These are phyloP conservation scores for Thelonectria rubi DNA, from an alignment of 2,329 filamentous ascomycete species.

Conservation along the genomic window DNA sequence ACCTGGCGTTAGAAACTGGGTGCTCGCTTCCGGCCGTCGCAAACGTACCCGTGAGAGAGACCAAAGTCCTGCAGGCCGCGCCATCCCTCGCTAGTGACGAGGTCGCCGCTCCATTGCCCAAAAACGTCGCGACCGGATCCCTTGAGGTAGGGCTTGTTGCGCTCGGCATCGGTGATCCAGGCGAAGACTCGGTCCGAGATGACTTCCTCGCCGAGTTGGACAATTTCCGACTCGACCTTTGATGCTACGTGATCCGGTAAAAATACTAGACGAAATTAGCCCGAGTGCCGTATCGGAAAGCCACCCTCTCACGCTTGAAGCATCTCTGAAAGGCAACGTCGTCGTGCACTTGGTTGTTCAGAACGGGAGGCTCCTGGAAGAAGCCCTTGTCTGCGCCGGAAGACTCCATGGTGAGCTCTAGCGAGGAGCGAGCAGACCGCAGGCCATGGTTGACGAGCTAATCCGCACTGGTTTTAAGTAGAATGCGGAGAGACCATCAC, in stretches of 20 bases:
- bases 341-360: constrained; percentile 66
- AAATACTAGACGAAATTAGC: constrained; percentile 54
- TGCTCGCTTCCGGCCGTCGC: background rate
- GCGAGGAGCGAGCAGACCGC: background rate
- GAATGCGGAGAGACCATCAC: constrained; percentile 27
- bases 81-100: constrained; percentile 75
- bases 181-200: constrained; percentile 63
- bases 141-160: constrained; percentile 67
- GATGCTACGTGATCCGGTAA: constrained; percentile 53
- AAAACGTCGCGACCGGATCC: constrained; percentile 68
- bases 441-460: constrained; percentile 5
- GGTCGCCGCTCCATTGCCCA: constrained; percentile 64
- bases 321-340: constrained; percentile 62
- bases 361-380: constrained; percentile 61
- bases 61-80: constrained; percentile 67
- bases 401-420: constrained; percentile 49
- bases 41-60: constrained; percentile 59
- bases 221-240: constrained; percentile 55
- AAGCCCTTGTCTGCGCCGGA: constrained; percentile 61
- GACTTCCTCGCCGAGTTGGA: constrained; percentile 60
- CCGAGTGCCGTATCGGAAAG: background rate
- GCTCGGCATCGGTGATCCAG: constrained; percentile 71
- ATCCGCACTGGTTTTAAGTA: constrained; percentile 19
- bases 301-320: constrained; percentile 55
- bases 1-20: background rate